A percentile compares a stretch with the other conserved stretches of the same genome.
Conservation (phyloP, 1,284 basidiomycete species). For the Ceratobasidium sp. region DNA sequence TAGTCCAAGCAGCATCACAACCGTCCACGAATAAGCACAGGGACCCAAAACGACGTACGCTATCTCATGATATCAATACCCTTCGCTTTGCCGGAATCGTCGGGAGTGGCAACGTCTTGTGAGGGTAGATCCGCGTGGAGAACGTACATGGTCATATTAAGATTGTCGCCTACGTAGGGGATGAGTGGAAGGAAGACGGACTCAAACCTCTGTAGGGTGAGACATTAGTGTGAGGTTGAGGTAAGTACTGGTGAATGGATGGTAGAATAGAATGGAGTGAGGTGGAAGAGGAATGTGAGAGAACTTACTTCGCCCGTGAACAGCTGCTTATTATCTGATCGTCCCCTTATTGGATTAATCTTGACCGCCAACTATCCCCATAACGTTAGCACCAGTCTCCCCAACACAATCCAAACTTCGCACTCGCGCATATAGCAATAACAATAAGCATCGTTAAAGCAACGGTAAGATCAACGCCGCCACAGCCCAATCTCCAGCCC, state of each 20-base stretch:
- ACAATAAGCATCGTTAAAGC: slow-evolving; percentile 24
- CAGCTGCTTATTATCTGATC: slow-evolving; percentile 29
- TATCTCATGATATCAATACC: slow-evolving; percentile 44
- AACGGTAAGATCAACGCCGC: too few species aligned
- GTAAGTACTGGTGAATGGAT: too few species aligned
- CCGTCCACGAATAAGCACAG: slow-evolving; percentile 33
- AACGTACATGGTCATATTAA: slow-evolving; percentile 42
- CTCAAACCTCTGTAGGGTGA: slow-evolving; percentile 34
- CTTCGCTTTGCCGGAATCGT: slow-evolving; percentile 39
- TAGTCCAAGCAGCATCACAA: too few species aligned
- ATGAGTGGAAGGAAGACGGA: slow-evolving; percentile 43
- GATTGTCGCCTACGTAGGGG: slow-evolving; percentile 41
- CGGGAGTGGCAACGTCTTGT: too few species aligned
- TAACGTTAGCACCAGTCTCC: neutral
- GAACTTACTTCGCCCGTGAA: slow-evolving; percentile 22
- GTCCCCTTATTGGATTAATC: slow-evolving; percentile 37
- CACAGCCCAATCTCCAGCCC: slow-evolving; percentile 37
- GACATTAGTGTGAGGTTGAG: too few species aligned
- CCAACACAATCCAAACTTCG: neutral
- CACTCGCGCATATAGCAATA: slow-evolving; percentile 46
- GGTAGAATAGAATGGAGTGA: too few species aligned
- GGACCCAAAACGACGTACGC: slow-evolving; percentile 45
- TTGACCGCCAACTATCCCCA: slow-evolving; percentile 17
- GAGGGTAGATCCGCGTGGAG: too few species aligned
- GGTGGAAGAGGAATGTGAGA: too few species aligned